These are phyloP conservation scores for Eucalyptus tenuipes DNA, from an alignment of 345 rosid species.

Conservation along the genomic window DNA sequence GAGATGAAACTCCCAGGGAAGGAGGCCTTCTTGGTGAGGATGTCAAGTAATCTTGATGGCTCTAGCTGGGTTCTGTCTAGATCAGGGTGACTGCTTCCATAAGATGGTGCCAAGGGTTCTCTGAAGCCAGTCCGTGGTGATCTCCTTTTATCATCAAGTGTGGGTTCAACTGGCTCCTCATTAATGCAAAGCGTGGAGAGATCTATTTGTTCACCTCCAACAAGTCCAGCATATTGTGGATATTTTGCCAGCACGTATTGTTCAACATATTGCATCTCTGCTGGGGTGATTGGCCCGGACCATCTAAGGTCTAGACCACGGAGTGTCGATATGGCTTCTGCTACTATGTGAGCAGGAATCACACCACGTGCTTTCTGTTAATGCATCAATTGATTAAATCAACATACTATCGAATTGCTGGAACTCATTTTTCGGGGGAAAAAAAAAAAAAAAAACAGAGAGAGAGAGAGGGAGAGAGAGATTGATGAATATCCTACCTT, in stretches of 20 bases:
- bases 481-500: slow-evolving; percentile 24
- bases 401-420: not conserved
- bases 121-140: slow-evolving; percentile 22
- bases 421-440: not conserved
- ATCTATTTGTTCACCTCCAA: slow-evolving; percentile 31
- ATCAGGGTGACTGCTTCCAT: slow-evolving; percentile 27
- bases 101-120: slow-evolving; percentile 20
- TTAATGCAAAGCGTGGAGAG: slow-evolving; percentile 41
- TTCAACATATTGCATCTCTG: slow-evolving; percentile 58
- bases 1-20: slow-evolving; percentile 64
- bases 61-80: slow-evolving; percentile 46
- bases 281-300: slow-evolving; percentile 68
- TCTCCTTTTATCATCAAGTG: slow-evolving; percentile 18
- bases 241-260: slow-evolving; percentile 59
- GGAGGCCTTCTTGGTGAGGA: slow-evolving; percentile 52
- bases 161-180: slow-evolving; percentile 30
- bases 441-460: too few relatives aligned
- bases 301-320: slow-evolving; percentile 56
- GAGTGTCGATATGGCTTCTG: slow-evolving; percentile 68
- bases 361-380: slow-evolving; percentile 48
- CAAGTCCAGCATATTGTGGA: slow-evolving; percentile 53
- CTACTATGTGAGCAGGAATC: slow-evolving; percentile 60
- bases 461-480: not conserved
- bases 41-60: slow-evolving; percentile 52
- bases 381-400: not conserved